These are phyloP conservation scores for Limonium bicolor DNA, from an alignment of 148 eudicot genomes.

Conservation along the genomic window DNA sequence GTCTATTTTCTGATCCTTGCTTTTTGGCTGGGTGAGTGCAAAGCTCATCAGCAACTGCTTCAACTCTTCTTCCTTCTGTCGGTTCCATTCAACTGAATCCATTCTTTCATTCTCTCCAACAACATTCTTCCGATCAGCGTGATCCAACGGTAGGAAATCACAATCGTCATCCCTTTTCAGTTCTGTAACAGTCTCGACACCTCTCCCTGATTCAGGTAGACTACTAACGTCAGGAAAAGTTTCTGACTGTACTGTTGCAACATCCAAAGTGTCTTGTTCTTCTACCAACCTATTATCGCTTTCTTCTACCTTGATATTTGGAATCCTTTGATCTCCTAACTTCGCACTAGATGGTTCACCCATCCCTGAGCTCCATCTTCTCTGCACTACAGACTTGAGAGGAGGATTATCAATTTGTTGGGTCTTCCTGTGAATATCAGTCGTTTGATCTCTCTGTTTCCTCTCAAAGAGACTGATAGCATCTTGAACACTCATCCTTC, in stretches of 20 bases:
- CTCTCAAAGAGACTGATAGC: conserved; percentile 86
- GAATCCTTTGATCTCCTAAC: conserved; percentile 12
- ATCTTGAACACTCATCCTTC: conserved; percentile 91
- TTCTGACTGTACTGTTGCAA: too few relatives aligned
- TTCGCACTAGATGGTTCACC: conserved; percentile 34
- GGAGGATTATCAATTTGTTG: conserved; percentile 25
- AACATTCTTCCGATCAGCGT: conserved; percentile 19
- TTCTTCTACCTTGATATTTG: too few relatives aligned
- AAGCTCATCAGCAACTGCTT: conserved; percentile 72
- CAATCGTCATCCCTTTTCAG: conserved; percentile 16
- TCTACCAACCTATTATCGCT: too few relatives aligned
- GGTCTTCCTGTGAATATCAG: conserved; percentile 34
- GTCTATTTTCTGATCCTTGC: conserved; percentile 22
- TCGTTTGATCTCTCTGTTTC: conserved; percentile 55
- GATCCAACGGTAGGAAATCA: conserved; percentile 10
- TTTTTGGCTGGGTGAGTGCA: conserved; percentile 46
- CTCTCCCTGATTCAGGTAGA: too few relatives aligned
- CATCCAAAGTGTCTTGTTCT: too few relatives aligned
- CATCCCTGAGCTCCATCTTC: conserved; percentile 92
- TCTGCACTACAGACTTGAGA: conserved; percentile 62
- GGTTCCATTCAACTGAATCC: conserved; percentile 79
- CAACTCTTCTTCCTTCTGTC: conserved; percentile 74
- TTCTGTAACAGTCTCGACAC: conserved; percentile 16
- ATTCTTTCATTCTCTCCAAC: conserved; percentile 42
- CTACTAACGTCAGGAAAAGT: too few relatives aligned